Conservation (phyloP, 2,329 filamentous ascomycete genomes). For the Fusarium zealandicum region DNA sequence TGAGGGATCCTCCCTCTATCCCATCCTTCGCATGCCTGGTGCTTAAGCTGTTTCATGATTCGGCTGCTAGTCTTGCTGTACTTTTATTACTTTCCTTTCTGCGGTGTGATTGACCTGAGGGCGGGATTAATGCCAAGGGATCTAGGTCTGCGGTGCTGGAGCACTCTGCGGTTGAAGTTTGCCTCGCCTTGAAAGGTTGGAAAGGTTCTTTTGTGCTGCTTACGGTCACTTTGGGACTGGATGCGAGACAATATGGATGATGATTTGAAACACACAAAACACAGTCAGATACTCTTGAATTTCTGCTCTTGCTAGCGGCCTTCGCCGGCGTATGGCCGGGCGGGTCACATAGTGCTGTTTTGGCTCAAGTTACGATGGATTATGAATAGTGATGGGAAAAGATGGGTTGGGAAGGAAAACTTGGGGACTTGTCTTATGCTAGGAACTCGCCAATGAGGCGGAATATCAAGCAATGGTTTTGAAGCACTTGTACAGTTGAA, state of each 20-base stretch:
- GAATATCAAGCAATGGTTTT: slow-evolving; percentile 10
- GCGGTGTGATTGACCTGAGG: background rate
- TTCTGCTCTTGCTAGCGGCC: slow-evolving; percentile 5
- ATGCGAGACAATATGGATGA: slow-evolving; percentile 1
- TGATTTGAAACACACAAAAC: slow-evolving; percentile 3
- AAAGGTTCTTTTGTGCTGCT: background rate
- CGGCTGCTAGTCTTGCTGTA: slow-evolving; percentile 28
- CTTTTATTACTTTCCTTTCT: slow-evolving; percentile 32
- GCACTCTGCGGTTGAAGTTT: slow-evolving; percentile 6
- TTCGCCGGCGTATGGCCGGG: background rate
- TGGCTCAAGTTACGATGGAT: slow-evolving; percentile 13
- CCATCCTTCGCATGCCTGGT: slow-evolving; percentile 50
- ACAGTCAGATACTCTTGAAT: background rate
- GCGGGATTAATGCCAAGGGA: background rate
- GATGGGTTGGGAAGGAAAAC: slow-evolving; percentile 9
- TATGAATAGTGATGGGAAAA: slow-evolving; percentile 28
- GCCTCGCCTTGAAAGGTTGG: background rate
- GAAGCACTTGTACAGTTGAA: background rate
- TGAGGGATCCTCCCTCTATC: slow-evolving; percentile 50
- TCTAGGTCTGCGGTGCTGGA: slow-evolving; percentile 5
- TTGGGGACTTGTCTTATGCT: slow-evolving; percentile 7
- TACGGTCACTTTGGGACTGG: background rate
- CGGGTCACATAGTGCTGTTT: slow-evolving; percentile 2
- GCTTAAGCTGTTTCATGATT: slow-evolving; percentile 32
- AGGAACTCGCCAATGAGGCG: slow-evolving; percentile 2